Evolutionary conservation across 768 basidiomycete species (phyloP).

Genomic region (Baorangia bicolor): DNA sequence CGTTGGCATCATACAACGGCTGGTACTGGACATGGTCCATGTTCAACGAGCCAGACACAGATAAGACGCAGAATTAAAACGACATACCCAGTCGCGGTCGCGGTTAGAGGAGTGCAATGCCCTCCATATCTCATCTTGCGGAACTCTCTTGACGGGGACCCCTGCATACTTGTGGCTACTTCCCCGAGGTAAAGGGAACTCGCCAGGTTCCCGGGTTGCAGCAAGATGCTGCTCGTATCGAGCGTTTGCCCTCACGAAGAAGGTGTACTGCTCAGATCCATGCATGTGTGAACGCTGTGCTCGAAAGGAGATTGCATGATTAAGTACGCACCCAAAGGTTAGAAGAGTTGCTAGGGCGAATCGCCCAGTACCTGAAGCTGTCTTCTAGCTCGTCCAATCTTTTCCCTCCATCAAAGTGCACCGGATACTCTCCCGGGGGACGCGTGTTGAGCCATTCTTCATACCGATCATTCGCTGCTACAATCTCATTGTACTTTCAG

Average conservation of each 20-base stretch:
- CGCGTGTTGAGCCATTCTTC: slow-evolving; percentile 15
- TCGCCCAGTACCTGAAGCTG: slow-evolving; percentile 6
- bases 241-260: slow-evolving; percentile 1
- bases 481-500: slow-evolving; percentile 5
- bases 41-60: neutral
- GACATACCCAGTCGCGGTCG: slow-evolving; percentile 6
- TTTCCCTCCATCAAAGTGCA: slow-evolving; percentile 7
- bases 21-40: slow-evolving; percentile 8
- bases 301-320: neutral
- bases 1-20: slow-evolving; percentile 12
- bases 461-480: slow-evolving; percentile 12
- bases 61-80: neutral
- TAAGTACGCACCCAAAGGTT: slow-evolving; percentile 12
- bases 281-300: neutral
- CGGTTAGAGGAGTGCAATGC: slow-evolving; percentile 1
- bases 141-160: slow-evolving; percentile 10
- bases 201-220: neutral
- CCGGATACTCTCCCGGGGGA: slow-evolving; percentile 7
- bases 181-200: slow-evolving; percentile 8
- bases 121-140: slow-evolving; percentile 17
- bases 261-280: neutral
- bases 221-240: slow-evolving; percentile 12
- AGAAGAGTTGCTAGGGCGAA: neutral
- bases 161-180: neutral
- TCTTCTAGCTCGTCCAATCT: neutral